phyloP scores from a whole-genome alignment of 371 early-diverging fungal species.

The Apophysomyces ossiformis region DNA sequence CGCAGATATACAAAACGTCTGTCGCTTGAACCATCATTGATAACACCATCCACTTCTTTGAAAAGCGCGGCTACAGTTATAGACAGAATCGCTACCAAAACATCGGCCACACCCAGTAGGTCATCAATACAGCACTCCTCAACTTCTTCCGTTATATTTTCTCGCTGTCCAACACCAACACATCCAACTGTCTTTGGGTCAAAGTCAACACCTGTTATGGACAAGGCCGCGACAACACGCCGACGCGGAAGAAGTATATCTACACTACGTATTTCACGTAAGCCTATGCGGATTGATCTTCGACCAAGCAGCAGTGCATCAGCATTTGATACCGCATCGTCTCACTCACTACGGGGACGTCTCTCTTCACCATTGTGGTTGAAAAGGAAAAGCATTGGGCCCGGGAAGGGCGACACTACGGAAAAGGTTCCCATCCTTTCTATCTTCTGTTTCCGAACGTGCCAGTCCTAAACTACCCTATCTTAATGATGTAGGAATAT shows the following conservation, averaged over 20 bases:
- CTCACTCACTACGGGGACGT: background rate
- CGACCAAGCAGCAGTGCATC: constrained; percentile 8
- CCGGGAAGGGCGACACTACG: background rate
- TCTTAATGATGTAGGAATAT: background rate
- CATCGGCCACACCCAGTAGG: background rate
- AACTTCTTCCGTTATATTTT: background rate
- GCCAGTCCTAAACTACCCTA: background rate
- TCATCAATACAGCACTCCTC: constrained; percentile 1
- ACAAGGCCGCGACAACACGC: constrained; percentile 27
- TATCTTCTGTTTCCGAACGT: background rate
- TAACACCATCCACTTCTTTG: background rate
- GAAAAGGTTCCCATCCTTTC: background rate
- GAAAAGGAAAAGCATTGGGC: constrained; percentile 2
- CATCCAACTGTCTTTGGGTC: constrained; percentile 6
- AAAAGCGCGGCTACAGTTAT: background rate
- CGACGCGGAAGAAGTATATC: constrained; percentile 41
- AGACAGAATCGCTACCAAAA: background rate
- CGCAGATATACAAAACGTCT: background rate
- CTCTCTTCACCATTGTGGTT: background rate
- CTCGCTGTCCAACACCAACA: background rate
- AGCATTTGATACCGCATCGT: constrained; percentile 1
- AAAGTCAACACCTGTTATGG: constrained; percentile 28
- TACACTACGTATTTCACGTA: constrained; percentile 27
- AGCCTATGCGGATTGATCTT: constrained; percentile 12
- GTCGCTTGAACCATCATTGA: background rate